phyloP scores from a whole-genome alignment of 345 rosid species.

The Diplotaxis tenuifolia region DNA sequence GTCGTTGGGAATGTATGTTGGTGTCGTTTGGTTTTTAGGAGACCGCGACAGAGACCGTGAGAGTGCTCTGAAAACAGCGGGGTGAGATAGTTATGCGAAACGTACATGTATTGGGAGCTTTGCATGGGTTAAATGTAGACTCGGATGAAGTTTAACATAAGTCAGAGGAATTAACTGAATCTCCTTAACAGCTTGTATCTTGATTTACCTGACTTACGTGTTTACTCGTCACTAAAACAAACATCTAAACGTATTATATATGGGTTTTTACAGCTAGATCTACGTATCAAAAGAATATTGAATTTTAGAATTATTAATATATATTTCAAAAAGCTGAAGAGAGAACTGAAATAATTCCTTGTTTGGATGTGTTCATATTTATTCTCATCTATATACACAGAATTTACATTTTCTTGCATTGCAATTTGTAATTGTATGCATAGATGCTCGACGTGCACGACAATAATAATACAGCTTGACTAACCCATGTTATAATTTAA shows the following conservation, averaged over 20 bases:
- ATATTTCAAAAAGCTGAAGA: not conserved
- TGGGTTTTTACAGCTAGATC: not conserved
- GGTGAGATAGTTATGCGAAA: not conserved
- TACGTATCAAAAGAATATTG: not conserved
- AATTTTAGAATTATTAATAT: not conserved
- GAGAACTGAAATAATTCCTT: not conserved
- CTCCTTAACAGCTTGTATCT: not conserved
- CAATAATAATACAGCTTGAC: slow-evolving; percentile 34
- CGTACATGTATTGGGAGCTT: not conserved
- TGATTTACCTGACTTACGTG: not conserved
- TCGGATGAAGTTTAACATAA: not conserved
- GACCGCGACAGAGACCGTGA: not conserved
- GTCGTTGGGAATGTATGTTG: not conserved
- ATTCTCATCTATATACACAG: not conserved
- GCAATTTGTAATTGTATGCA: not conserved
- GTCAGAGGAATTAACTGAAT: not conserved
- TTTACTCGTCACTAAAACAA: not conserved
- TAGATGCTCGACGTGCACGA: slow-evolving; percentile 35
- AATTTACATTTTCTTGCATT: slow-evolving; percentile 10
- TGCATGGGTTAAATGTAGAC: not conserved
- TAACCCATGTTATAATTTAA: slow-evolving; percentile 33
- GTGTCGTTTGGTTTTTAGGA: not conserved
- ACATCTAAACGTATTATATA: not conserved
- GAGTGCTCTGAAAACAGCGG: not conserved
- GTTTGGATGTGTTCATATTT: slow-evolving; percentile 1